These are phyloP conservation scores for Acacia melanoxylon DNA, from an alignment of 306 rosid genomes.

Conservation along the genomic window DNA sequence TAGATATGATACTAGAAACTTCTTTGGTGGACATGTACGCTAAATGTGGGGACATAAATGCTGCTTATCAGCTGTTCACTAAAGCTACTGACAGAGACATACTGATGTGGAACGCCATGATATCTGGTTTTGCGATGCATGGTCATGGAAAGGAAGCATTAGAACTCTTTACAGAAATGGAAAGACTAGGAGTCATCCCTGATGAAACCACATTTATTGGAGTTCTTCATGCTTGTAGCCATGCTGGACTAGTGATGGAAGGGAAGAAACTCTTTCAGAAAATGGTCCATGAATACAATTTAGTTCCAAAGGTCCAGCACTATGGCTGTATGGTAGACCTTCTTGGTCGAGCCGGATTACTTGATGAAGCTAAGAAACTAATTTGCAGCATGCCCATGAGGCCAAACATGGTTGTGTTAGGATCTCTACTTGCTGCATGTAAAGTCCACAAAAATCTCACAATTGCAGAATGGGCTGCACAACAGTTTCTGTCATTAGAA, in stretches of 20 bases:
- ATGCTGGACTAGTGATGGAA: constrained; percentile 55
- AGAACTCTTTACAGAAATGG: constrained; percentile 52
- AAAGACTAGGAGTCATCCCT: constrained; percentile 42
- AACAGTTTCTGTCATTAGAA: constrained; percentile 54
- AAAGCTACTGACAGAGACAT: constrained; percentile 38
- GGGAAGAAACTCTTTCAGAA: constrained; percentile 50
- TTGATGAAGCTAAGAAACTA: constrained; percentile 48
- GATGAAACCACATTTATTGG: constrained; percentile 53
- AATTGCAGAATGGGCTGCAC: constrained; percentile 62
- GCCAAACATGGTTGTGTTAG: constrained; percentile 57
- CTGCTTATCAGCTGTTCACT: constrained; percentile 39
- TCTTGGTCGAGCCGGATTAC: constrained; percentile 62
- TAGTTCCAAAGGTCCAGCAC: constrained; percentile 62
- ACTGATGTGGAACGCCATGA: constrained; percentile 67
- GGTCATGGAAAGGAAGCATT: constrained; percentile 58
- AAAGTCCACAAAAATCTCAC: constrained; percentile 46
- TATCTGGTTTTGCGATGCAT: constrained; percentile 67
- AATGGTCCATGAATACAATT: constrained; percentile 45
- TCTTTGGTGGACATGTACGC: constrained; percentile 73
- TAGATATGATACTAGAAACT: constrained; percentile 47
- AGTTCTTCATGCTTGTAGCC: constrained; percentile 67
- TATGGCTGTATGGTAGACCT: constrained; percentile 75
- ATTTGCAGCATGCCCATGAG: constrained; percentile 57
- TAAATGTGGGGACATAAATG: constrained; percentile 68
- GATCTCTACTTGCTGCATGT: constrained; percentile 69